These are phyloP conservation scores for Tremella mesenterica DNA, from an alignment of 768 basidiomycete genomes.

Conservation along the genomic window DNA sequence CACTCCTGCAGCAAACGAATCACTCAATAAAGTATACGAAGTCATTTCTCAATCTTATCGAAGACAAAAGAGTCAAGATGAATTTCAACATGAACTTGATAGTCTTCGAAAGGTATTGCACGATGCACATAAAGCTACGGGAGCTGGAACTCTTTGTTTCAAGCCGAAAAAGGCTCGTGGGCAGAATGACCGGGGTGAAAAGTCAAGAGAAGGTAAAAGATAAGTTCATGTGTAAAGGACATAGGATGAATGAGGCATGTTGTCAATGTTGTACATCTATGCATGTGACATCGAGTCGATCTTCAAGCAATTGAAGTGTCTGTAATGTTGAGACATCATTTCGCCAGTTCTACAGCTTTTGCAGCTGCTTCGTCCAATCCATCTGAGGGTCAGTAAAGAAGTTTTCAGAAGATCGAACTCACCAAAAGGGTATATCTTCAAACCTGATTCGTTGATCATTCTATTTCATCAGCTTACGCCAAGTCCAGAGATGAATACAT, in stretches of 20 bases:
- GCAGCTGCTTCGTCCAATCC: slow-evolving; percentile 80
- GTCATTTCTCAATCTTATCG: slow-evolving; percentile 89
- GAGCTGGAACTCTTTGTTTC: slow-evolving; percentile 92
- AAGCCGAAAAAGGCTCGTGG: slow-evolving; percentile 16
- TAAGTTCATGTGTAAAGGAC: no score
- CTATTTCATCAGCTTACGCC: slow-evolving; percentile 48
- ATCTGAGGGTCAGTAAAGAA: slow-evolving; percentile 47
- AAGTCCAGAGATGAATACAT: no score
- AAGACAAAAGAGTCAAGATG: slow-evolving; percentile 54
- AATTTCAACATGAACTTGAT: slow-evolving; percentile 75
- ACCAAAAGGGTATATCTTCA: slow-evolving; percentile 80
- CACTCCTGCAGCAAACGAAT: slow-evolving; percentile 64
- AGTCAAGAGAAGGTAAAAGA: background rate
- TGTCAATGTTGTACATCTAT: background rate
- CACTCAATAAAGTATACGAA: slow-evolving; percentile 83
- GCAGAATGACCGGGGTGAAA: background rate
- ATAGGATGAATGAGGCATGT: no score
- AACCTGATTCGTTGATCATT: slow-evolving; percentile 83
- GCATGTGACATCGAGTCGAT: background rate
- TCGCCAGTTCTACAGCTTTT: slow-evolving; percentile 46
- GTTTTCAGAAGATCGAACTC: slow-evolving; percentile 6
- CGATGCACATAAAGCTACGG: slow-evolving; percentile 80
- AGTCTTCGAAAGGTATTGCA: slow-evolving; percentile 82
- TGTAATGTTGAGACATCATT: background rate
- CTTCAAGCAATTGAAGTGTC: background rate